Evolutionary conservation across 305 asterid genomes (phyloP).

Genomic region (Fraxinus floribunda): DNA sequence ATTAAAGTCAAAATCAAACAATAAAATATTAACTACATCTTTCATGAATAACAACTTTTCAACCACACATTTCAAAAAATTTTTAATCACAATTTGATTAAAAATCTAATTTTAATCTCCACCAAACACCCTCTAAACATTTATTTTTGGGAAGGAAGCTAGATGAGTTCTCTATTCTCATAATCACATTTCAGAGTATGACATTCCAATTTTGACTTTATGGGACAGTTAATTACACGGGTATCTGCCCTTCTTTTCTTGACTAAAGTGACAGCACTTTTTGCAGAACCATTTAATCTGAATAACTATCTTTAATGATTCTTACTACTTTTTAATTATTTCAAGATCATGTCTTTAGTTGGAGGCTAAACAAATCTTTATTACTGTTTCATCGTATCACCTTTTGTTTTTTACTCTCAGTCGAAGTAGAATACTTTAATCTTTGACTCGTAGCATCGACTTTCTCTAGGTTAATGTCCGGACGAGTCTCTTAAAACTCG

Average conservation of each 20-base stretch:
- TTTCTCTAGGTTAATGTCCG: neutral
- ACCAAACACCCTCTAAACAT: neutral
- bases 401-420: neutral
- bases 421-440: neutral
- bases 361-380: neutral
- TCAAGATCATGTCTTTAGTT: neutral
- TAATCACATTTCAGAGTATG: neutral
- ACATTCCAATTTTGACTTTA: neutral
- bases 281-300: neutral
- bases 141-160: neutral
- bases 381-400: neutral
- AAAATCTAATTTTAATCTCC: no score
- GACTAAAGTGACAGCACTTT: neutral
- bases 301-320: neutral
- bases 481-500: neutral
- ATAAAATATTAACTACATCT: no score
- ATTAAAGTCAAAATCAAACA: no score
- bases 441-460: neutral
- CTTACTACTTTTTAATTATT: neutral
- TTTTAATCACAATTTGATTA: no score
- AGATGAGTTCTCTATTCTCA: neutral
- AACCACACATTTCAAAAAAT: no score
- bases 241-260: neutral
- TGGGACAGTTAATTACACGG: neutral
- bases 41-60: no score